These are phyloP conservation scores for Stemphylium lycopersici DNA, from an alignment of 2,329 filamentous ascomycete genomes.

Conservation along the genomic window DNA sequence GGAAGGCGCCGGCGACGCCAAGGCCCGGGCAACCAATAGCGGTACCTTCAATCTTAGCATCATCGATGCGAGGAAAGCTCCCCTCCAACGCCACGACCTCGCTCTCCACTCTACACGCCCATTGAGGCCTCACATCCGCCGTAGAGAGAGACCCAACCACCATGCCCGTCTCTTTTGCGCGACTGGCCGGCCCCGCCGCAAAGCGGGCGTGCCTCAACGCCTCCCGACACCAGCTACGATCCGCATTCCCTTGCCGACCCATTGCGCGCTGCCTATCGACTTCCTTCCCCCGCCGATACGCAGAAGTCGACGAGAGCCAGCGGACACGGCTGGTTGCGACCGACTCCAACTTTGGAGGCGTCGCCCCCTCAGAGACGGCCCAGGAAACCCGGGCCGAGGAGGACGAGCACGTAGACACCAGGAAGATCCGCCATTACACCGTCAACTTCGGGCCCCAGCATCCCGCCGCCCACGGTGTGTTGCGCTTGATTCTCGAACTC, in stretches of 20 bases:
- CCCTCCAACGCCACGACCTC: slow-evolving; percentile 42
- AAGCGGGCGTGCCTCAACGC: slow-evolving; percentile 67
- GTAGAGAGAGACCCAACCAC: slow-evolving; percentile 43
- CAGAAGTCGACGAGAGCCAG: slow-evolving; percentile 57
- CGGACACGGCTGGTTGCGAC: slow-evolving; percentile 69
- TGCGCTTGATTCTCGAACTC: slow-evolving; percentile 95
- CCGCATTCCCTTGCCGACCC: slow-evolving; percentile 49
- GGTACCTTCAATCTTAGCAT: slow-evolving; percentile 36
- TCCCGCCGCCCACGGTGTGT: slow-evolving; percentile 95
- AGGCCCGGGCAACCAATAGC: slow-evolving; percentile 39
- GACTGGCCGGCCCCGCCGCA: slow-evolving; percentile 73
- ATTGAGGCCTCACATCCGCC: slow-evolving; percentile 44
- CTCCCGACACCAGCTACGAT: slow-evolving; percentile 54
- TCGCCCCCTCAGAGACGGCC: slow-evolving; percentile 53
- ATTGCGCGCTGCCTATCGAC: slow-evolving; percentile 70
- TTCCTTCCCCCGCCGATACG: slow-evolving; percentile 67
- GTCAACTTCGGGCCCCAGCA: slow-evolving; percentile 99
- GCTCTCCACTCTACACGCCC: slow-evolving; percentile 41
- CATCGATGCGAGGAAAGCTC: slow-evolving; percentile 35
- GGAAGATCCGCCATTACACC: slow-evolving; percentile 98
- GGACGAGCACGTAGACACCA: slow-evolving; percentile 59
- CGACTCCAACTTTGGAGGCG: slow-evolving; percentile 66
- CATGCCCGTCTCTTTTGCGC: slow-evolving; percentile 75
- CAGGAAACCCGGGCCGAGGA: slow-evolving; percentile 53
- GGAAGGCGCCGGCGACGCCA: slow-evolving; percentile 24